Conservation (phyloP, 73 alveolate genomes). For the Diophrys appendiculata region DNA sequence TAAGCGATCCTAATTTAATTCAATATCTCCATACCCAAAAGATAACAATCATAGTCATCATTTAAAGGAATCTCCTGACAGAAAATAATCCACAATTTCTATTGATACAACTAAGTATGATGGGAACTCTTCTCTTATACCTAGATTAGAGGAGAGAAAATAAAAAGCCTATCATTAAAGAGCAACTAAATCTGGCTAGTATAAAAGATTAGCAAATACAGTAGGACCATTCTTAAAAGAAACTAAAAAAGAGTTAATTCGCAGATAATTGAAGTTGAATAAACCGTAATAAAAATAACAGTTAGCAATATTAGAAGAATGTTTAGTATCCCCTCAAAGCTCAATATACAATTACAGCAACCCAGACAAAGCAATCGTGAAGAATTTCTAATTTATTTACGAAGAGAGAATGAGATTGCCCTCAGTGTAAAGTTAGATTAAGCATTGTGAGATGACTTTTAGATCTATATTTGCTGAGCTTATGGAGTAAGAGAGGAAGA, state of each 20-base stretch:
- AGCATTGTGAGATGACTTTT: neutral
- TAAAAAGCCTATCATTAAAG: no score
- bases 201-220: neutral
- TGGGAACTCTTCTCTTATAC: no score
- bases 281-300: neutral
- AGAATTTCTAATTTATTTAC: neutral
- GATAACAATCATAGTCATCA: no score
- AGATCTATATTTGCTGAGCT: neutral
- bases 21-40: no score
- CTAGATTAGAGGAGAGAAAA: no score
- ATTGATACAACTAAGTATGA: no score
- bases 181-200: no score
- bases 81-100: no score
- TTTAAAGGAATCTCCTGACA: no score
- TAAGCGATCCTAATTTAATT: no score
- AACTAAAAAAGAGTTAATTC: neutral
- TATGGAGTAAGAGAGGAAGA: neutral
- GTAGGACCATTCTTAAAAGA: neutral
- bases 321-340: neutral
- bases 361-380: neutral
- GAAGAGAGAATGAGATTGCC: neutral
- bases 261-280: neutral
- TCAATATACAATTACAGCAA: neutral
- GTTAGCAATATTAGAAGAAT: neutral
- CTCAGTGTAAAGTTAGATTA: neutral